Percentiles rank a stretch among this genome's conserved stretches.
These are phyloP conservation scores for Penicillium alfredii DNA, from an alignment of 495 filamentous ascomycete genomes.

Conservation along the genomic window DNA sequence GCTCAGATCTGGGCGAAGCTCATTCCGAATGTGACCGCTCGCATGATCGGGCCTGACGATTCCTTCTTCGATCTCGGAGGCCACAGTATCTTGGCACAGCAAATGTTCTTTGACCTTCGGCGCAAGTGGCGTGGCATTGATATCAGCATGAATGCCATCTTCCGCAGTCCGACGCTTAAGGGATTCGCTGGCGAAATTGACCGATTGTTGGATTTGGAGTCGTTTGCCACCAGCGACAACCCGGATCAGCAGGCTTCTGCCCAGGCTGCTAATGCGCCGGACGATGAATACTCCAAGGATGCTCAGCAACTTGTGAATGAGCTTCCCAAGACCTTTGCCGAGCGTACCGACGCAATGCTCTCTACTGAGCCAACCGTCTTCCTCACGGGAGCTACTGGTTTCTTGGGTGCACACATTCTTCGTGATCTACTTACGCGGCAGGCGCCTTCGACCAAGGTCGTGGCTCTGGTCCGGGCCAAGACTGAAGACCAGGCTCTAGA, in stretches of 20 bases:
- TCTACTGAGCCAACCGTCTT: constrained; percentile 55
- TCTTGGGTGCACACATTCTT: constrained; percentile 79
- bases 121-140: constrained; percentile 59
- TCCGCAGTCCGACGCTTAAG: constrained; percentile 65
- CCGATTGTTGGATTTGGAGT: constrained; percentile 40
- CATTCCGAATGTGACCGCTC: constrained; percentile 48
- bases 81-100: constrained; percentile 80
- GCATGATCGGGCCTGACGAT: constrained; percentile 57
- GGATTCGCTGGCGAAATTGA: constrained; percentile 74
- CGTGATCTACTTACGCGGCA: constrained; percentile 62
- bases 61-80: constrained; percentile 87
- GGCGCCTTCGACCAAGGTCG: constrained; percentile 54
- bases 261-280: constrained; percentile 25
- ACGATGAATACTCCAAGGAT: constrained; percentile 63
- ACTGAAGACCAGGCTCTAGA: constrained; percentile 42
- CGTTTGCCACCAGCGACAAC: constrained; percentile 30
- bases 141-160: constrained; percentile 71
- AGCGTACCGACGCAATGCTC: constrained; percentile 22
- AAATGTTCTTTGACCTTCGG: constrained; percentile 67
- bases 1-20: constrained; percentile 60
- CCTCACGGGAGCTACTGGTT: constrained; percentile 88
- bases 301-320: constrained; percentile 49
- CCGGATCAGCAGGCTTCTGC: constrained; percentile 20
- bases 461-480: constrained; percentile 72
- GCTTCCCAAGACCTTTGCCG: constrained; percentile 40